Base-by-base conservation (phyloP, 495 filamentous ascomycete genomes). In the Arthonia radiata region DNA sequence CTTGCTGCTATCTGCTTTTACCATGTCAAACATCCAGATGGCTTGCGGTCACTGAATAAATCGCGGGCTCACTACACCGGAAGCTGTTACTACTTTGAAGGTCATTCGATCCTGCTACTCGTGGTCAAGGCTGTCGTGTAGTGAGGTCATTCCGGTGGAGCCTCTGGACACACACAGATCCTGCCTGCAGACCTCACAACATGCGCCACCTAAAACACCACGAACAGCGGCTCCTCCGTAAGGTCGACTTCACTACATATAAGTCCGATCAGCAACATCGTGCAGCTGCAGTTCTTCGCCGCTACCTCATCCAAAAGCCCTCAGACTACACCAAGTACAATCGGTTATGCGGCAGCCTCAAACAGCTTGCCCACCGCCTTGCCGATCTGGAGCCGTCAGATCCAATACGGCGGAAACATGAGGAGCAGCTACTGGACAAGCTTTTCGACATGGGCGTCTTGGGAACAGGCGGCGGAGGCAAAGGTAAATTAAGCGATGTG, bases 231-330 rank as follows among this genome's bases (percentile, higher is more conserved):
- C 62, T 78, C 39, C 70, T 93, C 44, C 65, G 68, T 31, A 97
- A 94, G 54, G 80, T 89, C 48, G 80, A 97, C 49, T 86, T 97
- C 53, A 67, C 79, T 37, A 82, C 71, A 43, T 94, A 83, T 59
- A 79, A 80, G 52, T 69, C 69, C 41, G 83, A 97, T 53, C 59
- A 69, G 42, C 52, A 60, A 35, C 89, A 97, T 57, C 67, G 82
- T 46, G 72, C 72, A 43, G 62, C 78, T 35, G 56, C 64, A 35
- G 61, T 94, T 32, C 58, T 69, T 28, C 67, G 79, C 28, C 71
- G 81, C 32, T 97, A 97, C 48, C 62, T 69, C 49, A 80, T 94
- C 39, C 71, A 78, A 45, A 74, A 81, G 38, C 67, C 77, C 5
- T 54, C 69, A 38, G 81, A 92, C 52, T 78, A 89, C 58, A 57